phyloP scores from a whole-genome alignment of 441 rosid genomes.

The Flueggea neowawraea region DNA sequence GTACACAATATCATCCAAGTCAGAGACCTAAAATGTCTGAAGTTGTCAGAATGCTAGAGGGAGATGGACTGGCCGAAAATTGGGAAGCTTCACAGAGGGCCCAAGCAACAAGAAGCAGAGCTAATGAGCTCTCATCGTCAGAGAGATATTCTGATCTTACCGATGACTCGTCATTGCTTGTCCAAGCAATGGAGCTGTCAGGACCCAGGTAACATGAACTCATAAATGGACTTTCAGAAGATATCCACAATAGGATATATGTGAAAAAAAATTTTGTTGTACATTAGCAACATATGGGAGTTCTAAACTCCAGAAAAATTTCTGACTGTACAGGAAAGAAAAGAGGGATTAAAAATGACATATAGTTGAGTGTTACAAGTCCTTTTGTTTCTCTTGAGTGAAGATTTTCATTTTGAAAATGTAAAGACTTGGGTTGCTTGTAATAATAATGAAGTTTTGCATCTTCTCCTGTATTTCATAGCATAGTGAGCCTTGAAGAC shows the following conservation, averaged over 20 bases:
- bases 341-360: conserved; percentile 19
- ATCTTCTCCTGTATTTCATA: background rate
- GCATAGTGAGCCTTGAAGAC: too few species aligned
- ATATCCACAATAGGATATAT: background rate
- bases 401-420: conserved; percentile 8
- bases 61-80: conserved; percentile 92
- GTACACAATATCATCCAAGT: conserved; percentile 76
- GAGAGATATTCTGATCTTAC: conserved; percentile 89
- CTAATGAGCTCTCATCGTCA: conserved; percentile 72
- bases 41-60: conserved; percentile 95
- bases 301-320: conserved; percentile 21
- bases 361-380: conserved; percentile 26
- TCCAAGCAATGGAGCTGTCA: conserved; percentile 96
- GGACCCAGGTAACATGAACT: conserved; percentile 65
- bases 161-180: conserved; percentile 75
- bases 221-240: background rate
- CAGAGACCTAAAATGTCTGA: conserved; percentile 95
- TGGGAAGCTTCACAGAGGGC: conserved; percentile 95
- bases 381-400: conserved; percentile 18
- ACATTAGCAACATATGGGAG: conserved; percentile 23
- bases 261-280: conserved; percentile 20
- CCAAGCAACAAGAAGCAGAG: conserved; percentile 50
- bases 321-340: conserved; percentile 32
- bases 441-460: conserved; percentile 16
- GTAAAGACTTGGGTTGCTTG: conserved; percentile 13